Conservation (phyloP, 2,329 filamentous ascomycete species). For the Ilyonectria robusta region DNA sequence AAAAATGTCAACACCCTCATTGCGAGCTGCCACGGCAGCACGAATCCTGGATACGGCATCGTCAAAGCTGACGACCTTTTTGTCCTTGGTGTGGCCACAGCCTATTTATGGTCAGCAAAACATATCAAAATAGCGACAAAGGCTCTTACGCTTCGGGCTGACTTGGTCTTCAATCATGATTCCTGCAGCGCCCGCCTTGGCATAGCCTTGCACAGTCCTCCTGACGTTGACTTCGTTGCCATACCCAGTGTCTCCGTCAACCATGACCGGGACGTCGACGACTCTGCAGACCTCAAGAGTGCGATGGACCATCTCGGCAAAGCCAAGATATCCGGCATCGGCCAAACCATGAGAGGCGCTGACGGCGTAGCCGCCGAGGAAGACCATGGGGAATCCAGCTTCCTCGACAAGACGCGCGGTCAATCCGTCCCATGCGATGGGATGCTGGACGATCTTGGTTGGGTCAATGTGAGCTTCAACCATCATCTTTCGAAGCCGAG, state of each 20-base stretch:
- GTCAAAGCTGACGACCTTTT: conserved; percentile 11
- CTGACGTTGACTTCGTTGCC: conserved; percentile 16
- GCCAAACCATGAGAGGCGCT: conserved; percentile 15
- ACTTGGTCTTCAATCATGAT: conserved; percentile 25
- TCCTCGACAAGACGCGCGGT: conserved; percentile 16
- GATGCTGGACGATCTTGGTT: conserved; percentile 10
- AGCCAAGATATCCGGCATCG: conserved; percentile 19
- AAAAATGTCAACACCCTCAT: conserved; percentile 16
- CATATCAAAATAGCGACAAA: too few species aligned
- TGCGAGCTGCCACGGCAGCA: conserved; percentile 8
- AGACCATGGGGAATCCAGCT: conserved; percentile 17
- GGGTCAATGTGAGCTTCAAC: conserved; percentile 9
- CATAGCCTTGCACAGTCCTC: conserved; percentile 16
- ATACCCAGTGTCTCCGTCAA: conserved; percentile 16
- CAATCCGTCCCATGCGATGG: conserved; percentile 20
- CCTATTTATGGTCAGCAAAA: neutral
- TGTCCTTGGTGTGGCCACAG: conserved; percentile 15
- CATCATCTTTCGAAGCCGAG: conserved; percentile 5
- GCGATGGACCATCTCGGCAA: conserved; percentile 16
- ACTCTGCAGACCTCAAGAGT: conserved; percentile 18
- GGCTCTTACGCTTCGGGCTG: conserved; percentile 7
- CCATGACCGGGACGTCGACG: conserved; percentile 12
- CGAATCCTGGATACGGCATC: conserved; percentile 13
- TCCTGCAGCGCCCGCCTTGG: conserved; percentile 13
- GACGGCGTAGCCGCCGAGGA: conserved; percentile 14